Evolutionary conservation across 2,329 filamentous ascomycete species (phyloP), one percentile per base, ranked within the genome.

Genomic region (Epichloe typhina): DNA sequence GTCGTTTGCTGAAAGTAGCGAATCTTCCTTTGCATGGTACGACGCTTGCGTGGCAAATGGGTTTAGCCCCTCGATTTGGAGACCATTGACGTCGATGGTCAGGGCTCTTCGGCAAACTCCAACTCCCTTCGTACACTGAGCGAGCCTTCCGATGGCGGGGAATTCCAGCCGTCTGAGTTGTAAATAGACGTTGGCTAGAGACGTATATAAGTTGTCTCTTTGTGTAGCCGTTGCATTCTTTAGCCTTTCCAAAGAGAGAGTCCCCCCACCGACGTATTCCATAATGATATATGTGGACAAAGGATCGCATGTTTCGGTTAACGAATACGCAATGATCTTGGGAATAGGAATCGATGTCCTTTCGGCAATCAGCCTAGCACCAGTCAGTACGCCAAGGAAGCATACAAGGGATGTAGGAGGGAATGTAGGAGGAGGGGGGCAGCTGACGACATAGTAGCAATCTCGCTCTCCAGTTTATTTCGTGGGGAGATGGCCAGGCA

Each of bases 121-220:
- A 33, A 49, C 17, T 4, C 23, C 45, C 17, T 45, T 37, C n/a
- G 47, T 1, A 31, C 9, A 19, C 3, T 33, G 17, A 1, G 36
- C 36, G 15, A 56, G 36, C n/a, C 54, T 45, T 15, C 54, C 54
- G 15, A 54, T 54, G 13, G 51, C 36, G 5, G 50, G 49, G 35
- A 56, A 56, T n/a, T 49, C 49, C 8, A 54, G 50, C 12, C 50
- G 45, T n/a, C 54, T 47, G n/a, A 56, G 52, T 26, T 56, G 51
- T n/a, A 54, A 46, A 37, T 52, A 53, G n/a, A 56, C 49, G 33
- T 53, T 45, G 23, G 53, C 53, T 13, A 56, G 51, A 19, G 54
- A 56, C 2, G 23, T 48, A 46, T 53, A 53, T 5, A 54, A 46
- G 11, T 17, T 38, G 8, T 50, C 35, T 35, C 39, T 23, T 26